These are phyloP conservation scores for Cercophora scortea DNA, from an alignment of 495 filamentous ascomycete species.

Conservation along the genomic window DNA sequence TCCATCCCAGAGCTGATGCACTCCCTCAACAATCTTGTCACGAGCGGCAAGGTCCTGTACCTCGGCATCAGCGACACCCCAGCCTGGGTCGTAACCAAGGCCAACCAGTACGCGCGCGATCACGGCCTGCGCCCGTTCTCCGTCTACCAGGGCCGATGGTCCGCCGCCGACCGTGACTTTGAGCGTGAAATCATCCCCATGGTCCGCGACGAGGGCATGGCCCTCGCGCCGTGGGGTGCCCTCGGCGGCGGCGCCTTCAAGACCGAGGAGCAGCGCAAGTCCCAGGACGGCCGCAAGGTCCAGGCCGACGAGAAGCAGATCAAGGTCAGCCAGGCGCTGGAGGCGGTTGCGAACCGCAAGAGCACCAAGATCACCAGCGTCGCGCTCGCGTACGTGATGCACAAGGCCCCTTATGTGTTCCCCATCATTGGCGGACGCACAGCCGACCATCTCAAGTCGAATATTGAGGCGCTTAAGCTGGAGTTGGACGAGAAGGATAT, in stretches of 20 bases:
- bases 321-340: constrained; percentile 49
- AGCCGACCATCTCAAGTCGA: constrained; percentile 54
- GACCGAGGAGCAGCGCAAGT: constrained; percentile 36
- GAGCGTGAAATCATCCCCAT: constrained; percentile 67
- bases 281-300: constrained; percentile 14
- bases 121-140: constrained; percentile 57
- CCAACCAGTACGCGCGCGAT: constrained; percentile 59
- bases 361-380: constrained; percentile 46
- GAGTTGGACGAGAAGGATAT: constrained; percentile 53
- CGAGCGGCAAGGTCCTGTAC: constrained; percentile 59
- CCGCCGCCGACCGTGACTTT: constrained; percentile 52
- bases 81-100: constrained; percentile 62
- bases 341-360: constrained; percentile 49
- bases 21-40: constrained; percentile 51
- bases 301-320: constrained; percentile 27
- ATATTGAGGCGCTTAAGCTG: constrained; percentile 57
- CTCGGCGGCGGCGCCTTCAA: constrained; percentile 60
- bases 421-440: constrained; percentile 61
- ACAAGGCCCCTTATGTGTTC: constrained; percentile 69
- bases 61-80: constrained; percentile 62
- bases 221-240: constrained; percentile 53
- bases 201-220: constrained; percentile 62
- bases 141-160: constrained; percentile 63
- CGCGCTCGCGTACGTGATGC: constrained; percentile 66
- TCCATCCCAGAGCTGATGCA: constrained; percentile 66